These are phyloP conservation scores for Corylus avellana DNA, from an alignment of 306 rosid species.

Conservation along the genomic window DNA sequence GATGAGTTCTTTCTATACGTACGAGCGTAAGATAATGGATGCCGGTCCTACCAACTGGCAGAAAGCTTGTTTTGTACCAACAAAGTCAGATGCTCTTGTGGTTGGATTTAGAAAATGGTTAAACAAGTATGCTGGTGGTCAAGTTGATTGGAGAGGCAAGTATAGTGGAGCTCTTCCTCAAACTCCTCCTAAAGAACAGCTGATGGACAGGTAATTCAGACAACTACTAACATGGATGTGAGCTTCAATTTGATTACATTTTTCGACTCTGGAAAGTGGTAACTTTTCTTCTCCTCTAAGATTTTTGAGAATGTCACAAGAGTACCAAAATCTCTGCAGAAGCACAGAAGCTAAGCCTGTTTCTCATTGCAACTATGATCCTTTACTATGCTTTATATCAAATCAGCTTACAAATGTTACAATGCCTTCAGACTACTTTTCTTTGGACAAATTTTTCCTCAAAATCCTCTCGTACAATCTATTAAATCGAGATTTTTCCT, in stretches of 20 bases:
- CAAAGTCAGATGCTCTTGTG: constrained; percentile 81
- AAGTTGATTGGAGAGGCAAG: constrained; percentile 89
- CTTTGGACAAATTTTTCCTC: no score
- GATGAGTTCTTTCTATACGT: constrained; percentile 43
- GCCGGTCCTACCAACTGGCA: constrained; percentile 67
- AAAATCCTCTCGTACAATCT: no score
- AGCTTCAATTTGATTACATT: constrained; percentile 13
- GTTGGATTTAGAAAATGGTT: constrained; percentile 86
- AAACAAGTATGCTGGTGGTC: constrained; percentile 71
- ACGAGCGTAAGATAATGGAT: constrained; percentile 72
- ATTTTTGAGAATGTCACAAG: not conserved
- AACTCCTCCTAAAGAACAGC: constrained; percentile 77
- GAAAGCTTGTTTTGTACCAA: constrained; percentile 84
- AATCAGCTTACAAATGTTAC: not conserved
- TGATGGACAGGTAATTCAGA: constrained; percentile 74
- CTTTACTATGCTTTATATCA: not conserved
- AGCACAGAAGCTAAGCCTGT: constrained; percentile 1
- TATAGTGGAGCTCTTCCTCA: constrained; percentile 74
- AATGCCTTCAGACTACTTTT: not conserved
- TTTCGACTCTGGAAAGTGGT: not conserved
- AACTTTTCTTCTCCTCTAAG: not conserved
- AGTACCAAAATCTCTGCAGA: not conserved
- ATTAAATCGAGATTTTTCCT: no score
- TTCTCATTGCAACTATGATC: not conserved
- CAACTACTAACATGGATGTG: constrained; percentile 10